These are phyloP conservation scores for Pochonia chlamydosporia DNA, from an alignment of 2,329 filamentous ascomycete species.

Conservation along the genomic window DNA sequence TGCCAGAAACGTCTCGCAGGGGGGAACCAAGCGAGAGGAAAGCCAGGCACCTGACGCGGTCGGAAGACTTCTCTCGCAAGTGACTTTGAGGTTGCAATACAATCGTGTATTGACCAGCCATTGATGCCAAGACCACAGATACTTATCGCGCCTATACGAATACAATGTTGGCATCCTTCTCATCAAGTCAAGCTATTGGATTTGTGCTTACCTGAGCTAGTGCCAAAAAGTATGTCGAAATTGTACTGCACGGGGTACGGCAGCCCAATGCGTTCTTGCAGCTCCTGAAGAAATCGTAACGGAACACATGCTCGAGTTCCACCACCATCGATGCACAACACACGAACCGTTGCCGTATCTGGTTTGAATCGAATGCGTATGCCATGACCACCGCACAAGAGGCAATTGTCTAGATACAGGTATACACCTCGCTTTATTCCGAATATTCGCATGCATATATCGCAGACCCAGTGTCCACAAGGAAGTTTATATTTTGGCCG, in stretches of 20 bases:
- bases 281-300: slow-evolving; percentile 12
- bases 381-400: slow-evolving; percentile 7
- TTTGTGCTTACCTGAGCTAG: slow-evolving; percentile 13
- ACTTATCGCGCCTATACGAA: slow-evolving; percentile 12
- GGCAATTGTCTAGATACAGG: slow-evolving; percentile 7
- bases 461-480: slow-evolving; percentile 12
- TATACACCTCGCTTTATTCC: slow-evolving; percentile 3
- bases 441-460: slow-evolving; percentile 11
- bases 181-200: not conserved
- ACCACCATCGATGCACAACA: slow-evolving; percentile 14
- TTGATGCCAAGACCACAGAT: slow-evolving; percentile 10
- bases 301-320: slow-evolving; percentile 11
- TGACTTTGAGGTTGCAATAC: slow-evolving; percentile 1
- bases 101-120: slow-evolving; percentile 13
- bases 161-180: not conserved
- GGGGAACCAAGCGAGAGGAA: not conserved
- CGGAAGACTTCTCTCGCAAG: not conserved
- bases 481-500: slow-evolving; percentile 10
- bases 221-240: slow-evolving; percentile 13
- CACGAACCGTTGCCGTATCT: slow-evolving; percentile 10
- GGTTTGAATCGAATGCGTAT: slow-evolving; percentile 9
- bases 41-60: not conserved
- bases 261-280: slow-evolving; percentile 12
- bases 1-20: not conserved
- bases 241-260: slow-evolving; percentile 11